These are phyloP conservation scores for Neonothopanus nambi DNA, from an alignment of 1,284 basidiomycete genomes.

Conservation along the genomic window DNA sequence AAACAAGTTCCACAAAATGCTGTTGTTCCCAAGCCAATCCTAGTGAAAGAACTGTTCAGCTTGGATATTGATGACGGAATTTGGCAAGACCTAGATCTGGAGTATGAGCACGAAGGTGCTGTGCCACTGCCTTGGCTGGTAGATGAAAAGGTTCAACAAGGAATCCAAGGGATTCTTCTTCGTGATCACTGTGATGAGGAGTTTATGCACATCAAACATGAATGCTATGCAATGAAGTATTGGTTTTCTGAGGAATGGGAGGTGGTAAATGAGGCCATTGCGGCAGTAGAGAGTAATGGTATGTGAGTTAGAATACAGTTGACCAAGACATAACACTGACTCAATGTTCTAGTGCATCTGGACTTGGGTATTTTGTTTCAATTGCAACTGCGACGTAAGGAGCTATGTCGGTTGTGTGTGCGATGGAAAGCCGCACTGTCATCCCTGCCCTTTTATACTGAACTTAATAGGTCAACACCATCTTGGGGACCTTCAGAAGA, in stretches of 20 bases:
- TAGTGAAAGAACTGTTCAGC: slow-evolving; percentile 14
- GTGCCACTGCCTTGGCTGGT: slow-evolving; percentile 1
- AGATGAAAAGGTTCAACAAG: slow-evolving; percentile 4
- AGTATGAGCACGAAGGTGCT: slow-evolving; percentile 9
- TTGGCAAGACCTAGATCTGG: slow-evolving; percentile 22
- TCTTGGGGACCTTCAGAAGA: slow-evolving; percentile 1
- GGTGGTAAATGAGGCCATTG: not conserved
- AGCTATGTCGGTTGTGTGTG: not conserved
- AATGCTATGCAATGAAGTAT: not conserved
- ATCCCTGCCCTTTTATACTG: not conserved
- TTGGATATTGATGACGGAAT: slow-evolving; percentile 25
- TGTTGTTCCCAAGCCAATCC: slow-evolving; percentile 14
- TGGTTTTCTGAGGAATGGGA: slow-evolving; percentile 12
- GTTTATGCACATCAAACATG: not conserved
- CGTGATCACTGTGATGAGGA: slow-evolving; percentile 13
- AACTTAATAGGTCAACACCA: too few species aligned
- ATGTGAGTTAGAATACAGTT: not conserved
- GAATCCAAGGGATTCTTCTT: slow-evolving; percentile 6
- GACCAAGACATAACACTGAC: not conserved
- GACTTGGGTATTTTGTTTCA: not conserved
- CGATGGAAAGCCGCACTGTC: not conserved
- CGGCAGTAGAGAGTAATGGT: not conserved
- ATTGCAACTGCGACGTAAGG: not conserved
- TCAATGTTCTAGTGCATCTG: too few species aligned
- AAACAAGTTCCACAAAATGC: slow-evolving; percentile 18